Evolutionary conservation across 2,329 filamentous ascomycete species (phyloP).

Genomic region (Madurella fahalii): DNA sequence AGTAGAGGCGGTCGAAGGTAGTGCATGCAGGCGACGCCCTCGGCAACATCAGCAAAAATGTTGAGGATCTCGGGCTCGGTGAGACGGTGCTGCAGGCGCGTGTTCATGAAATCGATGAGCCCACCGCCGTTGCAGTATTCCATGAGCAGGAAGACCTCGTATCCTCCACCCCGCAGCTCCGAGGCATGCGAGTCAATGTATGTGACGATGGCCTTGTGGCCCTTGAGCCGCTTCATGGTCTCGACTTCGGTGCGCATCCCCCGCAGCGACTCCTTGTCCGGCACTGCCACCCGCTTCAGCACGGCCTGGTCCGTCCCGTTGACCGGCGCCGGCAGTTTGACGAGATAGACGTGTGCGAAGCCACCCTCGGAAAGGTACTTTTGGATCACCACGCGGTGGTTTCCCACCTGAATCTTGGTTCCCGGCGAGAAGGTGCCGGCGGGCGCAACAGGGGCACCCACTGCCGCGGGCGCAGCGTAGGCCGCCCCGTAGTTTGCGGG

Average conservation of each 20-base stretch:
- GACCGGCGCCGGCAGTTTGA: constrained; percentile 73
- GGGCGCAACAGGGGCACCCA: constrained; percentile 46
- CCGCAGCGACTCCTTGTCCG: constrained; percentile 88
- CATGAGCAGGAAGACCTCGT: constrained; percentile 98
- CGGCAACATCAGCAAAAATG: constrained; percentile 93
- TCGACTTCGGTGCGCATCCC: constrained; percentile 98
- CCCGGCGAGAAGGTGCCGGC: constrained; percentile 86
- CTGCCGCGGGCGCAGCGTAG: constrained; percentile 42
- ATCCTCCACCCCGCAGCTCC: constrained; percentile 85
- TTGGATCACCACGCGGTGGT: constrained; percentile 88
- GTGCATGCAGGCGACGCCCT: constrained; percentile 98
- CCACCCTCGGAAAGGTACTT: constrained; percentile 97
- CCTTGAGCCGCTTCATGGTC: constrained; percentile 99
- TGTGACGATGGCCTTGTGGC: constrained; percentile 91
- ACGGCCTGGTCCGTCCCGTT: constrained; percentile 79
- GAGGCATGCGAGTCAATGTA: constrained; percentile 99
- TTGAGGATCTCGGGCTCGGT: constrained; percentile 96
- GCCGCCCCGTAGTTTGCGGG: constrained; percentile 38
- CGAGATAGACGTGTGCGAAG: constrained; percentile 97
- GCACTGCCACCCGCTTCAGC: constrained; percentile 90
- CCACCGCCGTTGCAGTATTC: constrained; percentile 94
- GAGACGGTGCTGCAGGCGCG: constrained; percentile 87
- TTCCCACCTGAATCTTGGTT: constrained; percentile 94
- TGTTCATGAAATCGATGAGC: constrained; percentile 99
- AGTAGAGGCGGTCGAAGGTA: constrained; percentile 91